These are phyloP conservation scores for Nakazawaea wickerhamii DNA, from an alignment of 805 yeast genomes.

Conservation along the genomic window DNA sequence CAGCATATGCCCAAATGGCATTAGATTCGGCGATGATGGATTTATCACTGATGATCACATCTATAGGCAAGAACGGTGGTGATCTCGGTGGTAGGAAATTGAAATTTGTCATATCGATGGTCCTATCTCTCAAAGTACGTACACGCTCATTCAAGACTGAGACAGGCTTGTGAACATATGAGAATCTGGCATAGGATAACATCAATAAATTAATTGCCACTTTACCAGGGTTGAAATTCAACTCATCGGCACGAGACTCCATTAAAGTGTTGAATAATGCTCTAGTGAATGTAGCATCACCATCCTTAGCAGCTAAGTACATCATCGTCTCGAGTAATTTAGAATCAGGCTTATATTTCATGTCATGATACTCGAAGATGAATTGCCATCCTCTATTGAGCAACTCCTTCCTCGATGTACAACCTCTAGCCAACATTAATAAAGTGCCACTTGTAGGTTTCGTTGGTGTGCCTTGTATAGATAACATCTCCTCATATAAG, in stretches of 20 bases:
- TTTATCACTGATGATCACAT: slow-evolving; percentile 30
- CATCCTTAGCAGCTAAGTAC: slow-evolving; percentile 71
- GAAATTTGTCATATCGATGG: slow-evolving; percentile 25
- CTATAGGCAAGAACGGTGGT: slow-evolving; percentile 71
- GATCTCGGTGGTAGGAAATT: slow-evolving; percentile 21
- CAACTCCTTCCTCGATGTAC: slow-evolving; percentile 46
- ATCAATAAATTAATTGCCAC: slow-evolving; percentile 34
- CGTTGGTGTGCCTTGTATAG: slow-evolving; percentile 27
- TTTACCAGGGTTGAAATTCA: slow-evolving; percentile 18
- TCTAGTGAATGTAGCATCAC: slow-evolving; percentile 68
- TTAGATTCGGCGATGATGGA: slow-evolving; percentile 66
- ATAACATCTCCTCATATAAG: slow-evolving; percentile 63
- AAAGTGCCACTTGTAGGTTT: slow-evolving; percentile 39
- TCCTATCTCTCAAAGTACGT: slow-evolving; percentile 34
- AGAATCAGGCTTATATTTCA: slow-evolving; percentile 27
- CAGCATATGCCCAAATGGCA: slow-evolving; percentile 64
- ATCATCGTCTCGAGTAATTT: slow-evolving; percentile 63
- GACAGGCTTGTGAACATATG: slow-evolving; percentile 21
- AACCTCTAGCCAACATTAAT: slow-evolving; percentile 61
- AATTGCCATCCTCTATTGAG: slow-evolving; percentile 70
- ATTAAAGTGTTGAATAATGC: slow-evolving; percentile 52
- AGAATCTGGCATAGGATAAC: slow-evolving; percentile 32
- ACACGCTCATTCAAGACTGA: slow-evolving; percentile 35
- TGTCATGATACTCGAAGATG: slow-evolving; percentile 55
- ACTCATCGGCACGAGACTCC: slow-evolving; percentile 22